Conservation (phyloP, 176 grass and related monocot species). For the Ampelocalamus luodianensis region DNA sequence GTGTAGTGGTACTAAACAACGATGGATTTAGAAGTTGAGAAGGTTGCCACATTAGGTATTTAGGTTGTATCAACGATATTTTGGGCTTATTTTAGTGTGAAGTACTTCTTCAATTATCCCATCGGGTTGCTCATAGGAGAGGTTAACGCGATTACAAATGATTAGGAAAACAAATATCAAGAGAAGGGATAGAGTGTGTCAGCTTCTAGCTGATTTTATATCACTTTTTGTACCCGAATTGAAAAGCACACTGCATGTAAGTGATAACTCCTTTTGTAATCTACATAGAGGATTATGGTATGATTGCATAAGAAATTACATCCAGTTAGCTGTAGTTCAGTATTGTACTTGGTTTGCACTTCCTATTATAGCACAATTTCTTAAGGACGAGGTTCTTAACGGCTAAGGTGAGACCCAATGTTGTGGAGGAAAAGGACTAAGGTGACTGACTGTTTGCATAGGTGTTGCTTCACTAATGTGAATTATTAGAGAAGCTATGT, state of each 20-base stretch:
- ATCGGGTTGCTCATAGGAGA: background rate
- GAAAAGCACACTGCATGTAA: background rate
- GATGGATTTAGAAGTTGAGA: background rate
- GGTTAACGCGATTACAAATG: background rate
- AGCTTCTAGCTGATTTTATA: background rate
- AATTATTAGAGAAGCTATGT: background rate
- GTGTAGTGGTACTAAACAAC: background rate
- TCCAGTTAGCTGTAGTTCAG: conserved; percentile 11
- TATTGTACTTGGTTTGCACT: background rate
- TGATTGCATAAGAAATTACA: background rate
- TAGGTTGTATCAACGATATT: background rate
- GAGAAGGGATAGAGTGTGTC: background rate
- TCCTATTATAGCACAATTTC: background rate
- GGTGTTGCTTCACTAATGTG: background rate
- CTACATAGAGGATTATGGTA: background rate
- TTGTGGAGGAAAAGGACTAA: background rate
- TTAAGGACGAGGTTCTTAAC: background rate
- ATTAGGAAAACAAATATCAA: background rate
- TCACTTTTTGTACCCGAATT: background rate
- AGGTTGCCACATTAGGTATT: background rate
- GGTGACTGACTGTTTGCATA: background rate
- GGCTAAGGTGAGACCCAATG: background rate
- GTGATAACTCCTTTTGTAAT: background rate
- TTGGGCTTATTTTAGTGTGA: background rate
- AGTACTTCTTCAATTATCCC: background rate